Evolutionary conservation across 2,329 filamentous ascomycete genomes (phyloP).

Genomic region (Aspergillus jensenii): DNA sequence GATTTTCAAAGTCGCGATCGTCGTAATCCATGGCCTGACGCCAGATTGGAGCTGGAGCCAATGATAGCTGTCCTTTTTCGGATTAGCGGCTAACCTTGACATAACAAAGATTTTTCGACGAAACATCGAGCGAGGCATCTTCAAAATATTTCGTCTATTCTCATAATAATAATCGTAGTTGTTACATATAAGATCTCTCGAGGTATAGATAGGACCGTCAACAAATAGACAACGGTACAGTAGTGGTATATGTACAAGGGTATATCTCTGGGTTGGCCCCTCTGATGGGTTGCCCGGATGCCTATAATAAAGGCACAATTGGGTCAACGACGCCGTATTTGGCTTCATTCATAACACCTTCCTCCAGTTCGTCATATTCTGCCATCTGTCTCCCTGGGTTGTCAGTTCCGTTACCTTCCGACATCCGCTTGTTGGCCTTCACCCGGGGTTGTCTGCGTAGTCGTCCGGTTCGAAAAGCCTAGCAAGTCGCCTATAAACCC

Average conservation of each 20-base stretch:
- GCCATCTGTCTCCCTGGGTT: background rate
- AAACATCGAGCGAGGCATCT: background rate
- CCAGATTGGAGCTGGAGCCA: slow-evolving; percentile 5
- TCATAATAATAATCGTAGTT: background rate
- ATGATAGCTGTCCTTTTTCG: slow-evolving; percentile 19
- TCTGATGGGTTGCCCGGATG: background rate
- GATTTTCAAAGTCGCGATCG: background rate
- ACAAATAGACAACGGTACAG: slow-evolving; percentile 3
- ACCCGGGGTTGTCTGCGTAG: slow-evolving; percentile 16
- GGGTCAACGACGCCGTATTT: background rate
- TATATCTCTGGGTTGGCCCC: slow-evolving; percentile 19
- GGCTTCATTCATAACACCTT: background rate
- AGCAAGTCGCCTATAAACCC: slow-evolving; percentile 74
- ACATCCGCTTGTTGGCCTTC: slow-evolving; percentile 11
- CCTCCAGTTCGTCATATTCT: background rate
- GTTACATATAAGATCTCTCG: background rate
- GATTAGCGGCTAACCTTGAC: slow-evolving; percentile 17
- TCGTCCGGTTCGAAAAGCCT: slow-evolving; percentile 58
- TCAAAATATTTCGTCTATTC: background rate
- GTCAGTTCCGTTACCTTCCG: background rate
- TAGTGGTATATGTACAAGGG: slow-evolving; percentile 23
- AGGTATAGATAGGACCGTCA: background rate
- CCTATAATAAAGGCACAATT: background rate
- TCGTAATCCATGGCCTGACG: background rate
- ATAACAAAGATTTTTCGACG: background rate